Percentiles rank a stretch among this genome's conserved stretches.
Evolutionary conservation across 1,139 yeast genomes (phyloP).

Genomic region (Candida sojae): DNA sequence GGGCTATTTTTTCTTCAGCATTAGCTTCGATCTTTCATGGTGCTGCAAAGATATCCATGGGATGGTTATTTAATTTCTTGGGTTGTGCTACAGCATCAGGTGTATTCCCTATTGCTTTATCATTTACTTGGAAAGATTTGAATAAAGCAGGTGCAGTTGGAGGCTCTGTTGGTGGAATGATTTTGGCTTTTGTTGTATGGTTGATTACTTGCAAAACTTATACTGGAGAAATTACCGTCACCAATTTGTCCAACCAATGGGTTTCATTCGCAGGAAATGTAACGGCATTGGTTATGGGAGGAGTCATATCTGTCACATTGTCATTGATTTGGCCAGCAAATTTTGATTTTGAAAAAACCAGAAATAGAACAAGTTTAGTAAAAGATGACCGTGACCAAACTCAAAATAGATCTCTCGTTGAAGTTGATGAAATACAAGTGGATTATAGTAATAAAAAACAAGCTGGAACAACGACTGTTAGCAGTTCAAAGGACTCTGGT

Average conservation of each 20-base stretch:
- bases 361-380: constrained; percentile 31
- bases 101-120: constrained; percentile 41
- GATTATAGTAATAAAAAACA: neutral
- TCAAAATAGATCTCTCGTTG: neutral
- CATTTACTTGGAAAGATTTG: constrained; percentile 41
- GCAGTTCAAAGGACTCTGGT: constrained; percentile 3
- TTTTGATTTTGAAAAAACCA: constrained; percentile 33
- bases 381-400: constrained; percentile 9
- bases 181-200: constrained; percentile 22
- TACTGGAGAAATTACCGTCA: constrained; percentile 27
- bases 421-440: neutral
- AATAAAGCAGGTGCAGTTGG: constrained; percentile 35
- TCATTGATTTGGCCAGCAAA: constrained; percentile 37
- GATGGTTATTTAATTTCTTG: constrained; percentile 44
- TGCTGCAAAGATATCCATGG: constrained; percentile 24
- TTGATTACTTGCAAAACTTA: constrained; percentile 18
- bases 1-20: constrained; percentile 30
- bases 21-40: constrained; percentile 44
- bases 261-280: constrained; percentile 21
- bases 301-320: constrained; percentile 26
- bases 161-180: constrained; percentile 28
- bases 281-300: constrained; percentile 25
- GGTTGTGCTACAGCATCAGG: constrained; percentile 35
- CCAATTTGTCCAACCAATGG: constrained; percentile 23
- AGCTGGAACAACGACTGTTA: neutral